Evolutionary conservation across 805 yeast species (phyloP).

Genomic region (Myxozyma monticola): DNA sequence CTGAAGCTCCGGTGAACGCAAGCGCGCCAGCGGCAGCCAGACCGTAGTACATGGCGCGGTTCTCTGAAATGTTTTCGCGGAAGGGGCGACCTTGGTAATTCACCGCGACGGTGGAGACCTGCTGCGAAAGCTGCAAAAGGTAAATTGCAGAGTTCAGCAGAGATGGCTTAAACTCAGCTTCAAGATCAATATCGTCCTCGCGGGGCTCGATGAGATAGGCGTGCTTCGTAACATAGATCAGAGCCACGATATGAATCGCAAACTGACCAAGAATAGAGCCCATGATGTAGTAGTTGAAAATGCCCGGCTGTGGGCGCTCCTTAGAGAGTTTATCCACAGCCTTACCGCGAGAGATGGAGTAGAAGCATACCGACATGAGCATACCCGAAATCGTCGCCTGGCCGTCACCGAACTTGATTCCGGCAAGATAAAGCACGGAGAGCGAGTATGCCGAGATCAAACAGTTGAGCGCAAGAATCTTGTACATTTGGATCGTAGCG

Average conservation of each 20-base stretch:
- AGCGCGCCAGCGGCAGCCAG: slow-evolving; percentile 84
- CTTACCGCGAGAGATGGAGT: slow-evolving; percentile 90
- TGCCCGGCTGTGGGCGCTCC: slow-evolving; percentile 96
- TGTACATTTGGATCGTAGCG: slow-evolving; percentile 98
- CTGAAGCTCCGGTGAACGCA: slow-evolving; percentile 90
- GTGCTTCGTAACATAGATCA: slow-evolving; percentile 78
- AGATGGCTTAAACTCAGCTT: slow-evolving; percentile 84
- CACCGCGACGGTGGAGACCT: slow-evolving; percentile 95
- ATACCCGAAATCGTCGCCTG: slow-evolving; percentile 98
- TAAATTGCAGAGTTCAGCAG: slow-evolving; percentile 94
- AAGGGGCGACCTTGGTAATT: slow-evolving; percentile 97
- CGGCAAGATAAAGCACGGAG: slow-evolving; percentile 91
- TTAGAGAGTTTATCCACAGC: slow-evolving; percentile 85
- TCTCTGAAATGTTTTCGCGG: slow-evolving; percentile 84
- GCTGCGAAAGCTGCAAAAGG: slow-evolving; percentile 90
- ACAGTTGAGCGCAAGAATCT: slow-evolving; percentile 94
- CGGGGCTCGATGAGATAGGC: slow-evolving; percentile 90
- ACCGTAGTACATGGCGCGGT: slow-evolving; percentile 97
- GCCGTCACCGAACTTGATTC: slow-evolving; percentile 96
- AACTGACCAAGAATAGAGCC: slow-evolving; percentile 97
- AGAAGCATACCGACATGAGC: slow-evolving; percentile 87
- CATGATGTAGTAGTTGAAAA: slow-evolving; percentile 93
- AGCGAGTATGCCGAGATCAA: slow-evolving; percentile 93
- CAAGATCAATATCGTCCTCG: slow-evolving; percentile 84
- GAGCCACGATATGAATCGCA: slow-evolving; percentile 82